A percentile compares a stretch with the other conserved stretches of the same genome.
Conservation (phyloP, 2,329 filamentous ascomycete genomes). For the Fusarium tupiense region DNA sequence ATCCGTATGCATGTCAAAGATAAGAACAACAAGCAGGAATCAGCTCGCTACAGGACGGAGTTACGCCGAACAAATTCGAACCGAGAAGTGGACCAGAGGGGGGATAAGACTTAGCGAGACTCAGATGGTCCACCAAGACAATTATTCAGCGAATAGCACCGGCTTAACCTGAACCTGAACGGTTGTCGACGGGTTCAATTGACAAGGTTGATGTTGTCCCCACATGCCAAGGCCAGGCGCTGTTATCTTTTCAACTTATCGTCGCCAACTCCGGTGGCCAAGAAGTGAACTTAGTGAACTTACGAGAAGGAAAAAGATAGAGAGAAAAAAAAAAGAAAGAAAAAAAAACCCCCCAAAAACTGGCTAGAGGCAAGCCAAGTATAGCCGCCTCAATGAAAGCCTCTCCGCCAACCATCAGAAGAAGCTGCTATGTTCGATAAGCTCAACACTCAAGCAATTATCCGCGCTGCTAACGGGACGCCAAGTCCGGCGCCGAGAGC, state of each 20-base stretch:
- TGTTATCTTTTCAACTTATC: not conserved
- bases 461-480: slow-evolving; percentile 12
- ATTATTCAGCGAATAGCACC: slow-evolving; percentile 8
- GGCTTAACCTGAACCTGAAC: not conserved
- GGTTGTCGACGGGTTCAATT: slow-evolving; percentile 4
- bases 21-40: not conserved
- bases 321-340: no score
- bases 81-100: slow-evolving; percentile 2
- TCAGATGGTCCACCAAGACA: not conserved
- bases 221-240: not conserved
- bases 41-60: slow-evolving; percentile 24
- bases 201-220: slow-evolving; percentile 23
- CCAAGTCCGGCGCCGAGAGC: slow-evolving; percentile 24
- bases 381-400: slow-evolving; percentile 3
- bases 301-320: not conserved
- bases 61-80: slow-evolving; percentile 19
- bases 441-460: slow-evolving; percentile 16
- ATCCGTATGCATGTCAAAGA: not conserved
- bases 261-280: slow-evolving; percentile 19
- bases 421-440: slow-evolving; percentile 20
- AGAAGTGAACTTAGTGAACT: not conserved
- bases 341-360: not conserved
- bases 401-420: slow-evolving; percentile 15
- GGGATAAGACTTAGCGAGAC: slow-evolving; percentile 1
- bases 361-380: slow-evolving; percentile 10